Evolutionary conservation across 2,329 filamentous ascomycete genomes (phyloP).

Genomic region (Trichoderma aggressivum): DNA sequence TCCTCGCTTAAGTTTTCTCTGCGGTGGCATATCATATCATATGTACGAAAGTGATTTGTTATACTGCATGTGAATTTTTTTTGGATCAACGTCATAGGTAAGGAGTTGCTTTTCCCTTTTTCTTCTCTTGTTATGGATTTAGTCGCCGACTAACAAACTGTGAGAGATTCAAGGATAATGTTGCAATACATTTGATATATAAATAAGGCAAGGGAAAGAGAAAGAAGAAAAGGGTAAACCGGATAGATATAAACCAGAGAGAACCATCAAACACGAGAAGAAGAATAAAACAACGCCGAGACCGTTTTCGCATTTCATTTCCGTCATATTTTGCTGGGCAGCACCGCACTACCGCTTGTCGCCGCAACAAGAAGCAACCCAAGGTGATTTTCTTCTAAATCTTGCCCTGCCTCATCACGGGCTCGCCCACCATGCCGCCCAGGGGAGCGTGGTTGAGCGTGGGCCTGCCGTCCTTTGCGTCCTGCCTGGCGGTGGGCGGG

Average conservation of each 20-base stretch:
- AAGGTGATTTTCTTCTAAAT: too few relatives aligned
- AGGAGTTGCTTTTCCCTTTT: not conserved
- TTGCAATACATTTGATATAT: not conserved
- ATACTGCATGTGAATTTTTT: not conserved
- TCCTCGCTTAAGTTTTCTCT: not conserved
- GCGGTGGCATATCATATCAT: not conserved
- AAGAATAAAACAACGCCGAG: not conserved
- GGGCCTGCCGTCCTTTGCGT: constrained; percentile 31
- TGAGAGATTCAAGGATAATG: not conserved
- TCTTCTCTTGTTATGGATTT: not conserved
- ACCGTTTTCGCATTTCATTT: constrained; percentile 5
- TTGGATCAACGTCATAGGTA: not conserved
- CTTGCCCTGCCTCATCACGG: constrained; percentile 25
- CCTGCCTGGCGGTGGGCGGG: constrained; percentile 32
- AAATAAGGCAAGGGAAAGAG: not conserved
- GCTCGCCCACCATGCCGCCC: constrained; percentile 26
- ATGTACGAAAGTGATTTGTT: not conserved
- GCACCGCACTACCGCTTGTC: too few relatives aligned
- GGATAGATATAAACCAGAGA: not conserved
- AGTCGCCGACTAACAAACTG: not conserved
- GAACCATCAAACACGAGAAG: not conserved
- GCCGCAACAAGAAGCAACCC: too few relatives aligned
- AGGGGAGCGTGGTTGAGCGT: constrained; percentile 30
- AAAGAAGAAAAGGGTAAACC: not conserved
- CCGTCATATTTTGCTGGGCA: not conserved